Base-by-base conservation (phyloP, 2,329 filamentous ascomycete species). In the Cercospora canescens region DNA sequence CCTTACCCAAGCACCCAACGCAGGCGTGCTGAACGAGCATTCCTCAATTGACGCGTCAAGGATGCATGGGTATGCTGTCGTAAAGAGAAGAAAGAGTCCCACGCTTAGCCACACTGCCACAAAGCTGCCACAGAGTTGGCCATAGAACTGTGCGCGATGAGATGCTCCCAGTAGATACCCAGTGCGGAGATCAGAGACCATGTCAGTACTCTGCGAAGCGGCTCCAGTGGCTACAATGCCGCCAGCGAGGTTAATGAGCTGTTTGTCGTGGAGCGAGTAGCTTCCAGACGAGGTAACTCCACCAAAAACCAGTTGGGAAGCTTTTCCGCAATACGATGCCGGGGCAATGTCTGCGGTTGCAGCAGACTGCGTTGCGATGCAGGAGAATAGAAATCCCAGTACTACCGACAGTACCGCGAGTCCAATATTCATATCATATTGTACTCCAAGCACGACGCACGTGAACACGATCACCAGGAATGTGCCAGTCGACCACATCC, bases 251-350 rank as follows among this genome's bases (percentile, higher is more conserved):
- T 90, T 90, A 77, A 89, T 82, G 63, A 82, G 80, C 78, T 89
- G 88, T 1, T 87, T 86, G 12, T 83, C 75, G 5, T 78, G 70
- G 65, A 86, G 70, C 1, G 78, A 74, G 73, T 82, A 84, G 65
- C 83, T 79, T 59, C 83, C 79, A 66, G 83, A 81, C 11, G 81
- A 81, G 35, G 87, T 89, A 52, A 86, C 86, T 58, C 84, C 88
- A 66, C 88, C 88, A 61, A 88, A 86, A 66, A 90, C 82, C 56
- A 90, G 84, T 79, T 90, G 88, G 2, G 86, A 88, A 7, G 88
- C 88, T 77, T 90, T 90, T 70, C 87, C 83, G 1, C 0, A 88
- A 88, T 0, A 87, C 86, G 70, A 84, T 83, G 70, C 88, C 84
- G 34, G 83, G 67, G 30, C 64, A 83, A 65, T 83, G 85, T 21